Conservation (phyloP, 345 rosid genomes). For the Eucalyptus curtisii region DNA sequence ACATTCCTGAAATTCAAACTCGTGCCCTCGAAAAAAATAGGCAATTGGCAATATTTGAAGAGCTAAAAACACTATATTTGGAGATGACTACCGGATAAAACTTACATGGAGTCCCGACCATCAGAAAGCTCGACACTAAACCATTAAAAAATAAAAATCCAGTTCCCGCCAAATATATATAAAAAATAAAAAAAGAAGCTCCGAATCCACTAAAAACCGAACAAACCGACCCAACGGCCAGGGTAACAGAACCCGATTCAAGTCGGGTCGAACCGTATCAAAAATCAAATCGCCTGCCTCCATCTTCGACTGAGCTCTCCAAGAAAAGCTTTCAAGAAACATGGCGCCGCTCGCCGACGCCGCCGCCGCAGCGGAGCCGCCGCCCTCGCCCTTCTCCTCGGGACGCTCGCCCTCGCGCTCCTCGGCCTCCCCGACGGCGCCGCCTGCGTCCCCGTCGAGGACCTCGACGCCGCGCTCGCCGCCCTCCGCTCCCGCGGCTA, state of each 20-base stretch:
- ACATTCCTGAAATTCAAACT: neutral
- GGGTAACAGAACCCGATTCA: neutral
- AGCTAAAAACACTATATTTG: neutral
- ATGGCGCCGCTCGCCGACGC: neutral
- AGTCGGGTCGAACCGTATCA: neutral
- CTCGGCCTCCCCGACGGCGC: neutral
- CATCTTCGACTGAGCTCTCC: neutral
- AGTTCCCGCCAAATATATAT: neutral
- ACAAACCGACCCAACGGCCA: neutral
- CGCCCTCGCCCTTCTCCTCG: neutral
- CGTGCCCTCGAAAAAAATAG: no score
- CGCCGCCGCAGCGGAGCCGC: neutral
- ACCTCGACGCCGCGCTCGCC: neutral
- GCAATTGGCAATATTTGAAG: rapidly evolving
- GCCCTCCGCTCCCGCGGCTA: neutral
- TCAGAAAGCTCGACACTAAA: neutral
- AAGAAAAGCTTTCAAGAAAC: neutral
- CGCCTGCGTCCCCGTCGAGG: neutral
- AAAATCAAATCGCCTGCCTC: neutral
- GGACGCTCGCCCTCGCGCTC: neutral
- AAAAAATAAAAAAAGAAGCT: neutral
- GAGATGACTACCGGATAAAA: neutral
- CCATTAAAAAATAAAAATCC: neutral
- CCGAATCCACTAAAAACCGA: neutral
- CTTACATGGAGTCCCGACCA: neutral